A percentile compares a stretch with the other conserved stretches of the same genome.
Evolutionary conservation across 129 eudicot species (phyloP).

Genomic region (Logfia minima): DNA sequence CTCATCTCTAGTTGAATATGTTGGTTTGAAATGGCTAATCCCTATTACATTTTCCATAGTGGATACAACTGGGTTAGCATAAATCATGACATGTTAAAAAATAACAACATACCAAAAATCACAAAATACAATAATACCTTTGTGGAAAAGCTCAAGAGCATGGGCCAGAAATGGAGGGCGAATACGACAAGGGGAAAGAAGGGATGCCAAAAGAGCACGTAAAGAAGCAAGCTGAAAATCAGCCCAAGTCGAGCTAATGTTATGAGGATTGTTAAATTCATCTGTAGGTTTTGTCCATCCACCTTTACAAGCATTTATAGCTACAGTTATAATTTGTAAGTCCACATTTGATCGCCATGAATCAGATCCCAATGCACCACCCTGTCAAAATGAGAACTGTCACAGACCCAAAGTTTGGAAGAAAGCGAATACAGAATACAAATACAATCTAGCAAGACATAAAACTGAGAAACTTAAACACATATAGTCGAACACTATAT

Average conservation of each 20-base stretch:
- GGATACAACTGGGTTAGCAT: neutral
- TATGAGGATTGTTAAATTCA: conserved; percentile 16
- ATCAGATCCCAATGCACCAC: conserved; percentile 70
- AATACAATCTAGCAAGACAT: neutral
- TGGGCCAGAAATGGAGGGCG: conserved; percentile 69
- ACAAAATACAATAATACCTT: conserved; percentile 46
- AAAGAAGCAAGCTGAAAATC: conserved; percentile 85
- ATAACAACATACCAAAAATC: neutral
- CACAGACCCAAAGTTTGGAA: neutral
- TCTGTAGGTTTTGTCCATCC: conserved; percentile 59
- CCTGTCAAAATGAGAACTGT: conserved; percentile 47
- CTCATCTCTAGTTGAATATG: neutral
- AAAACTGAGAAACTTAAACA: conserved; percentile 11
- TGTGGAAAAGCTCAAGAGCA: conserved; percentile 69
- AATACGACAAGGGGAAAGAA: conserved; percentile 67
- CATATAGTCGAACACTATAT: neutral
- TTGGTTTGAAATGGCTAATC: neutral
- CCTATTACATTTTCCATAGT: neutral
- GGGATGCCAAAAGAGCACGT: conserved; percentile 84
- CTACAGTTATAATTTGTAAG: conserved; percentile 49
- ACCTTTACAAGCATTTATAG: conserved; percentile 64
- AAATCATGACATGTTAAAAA: neutral
- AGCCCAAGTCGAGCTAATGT: conserved; percentile 40
- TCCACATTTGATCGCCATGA: conserved; percentile 74
- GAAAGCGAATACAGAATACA: conserved; percentile 7